These are phyloP conservation scores for Phytophthora sojae DNA, from an alignment of 352 stramenopile species.

Conservation along the genomic window DNA sequence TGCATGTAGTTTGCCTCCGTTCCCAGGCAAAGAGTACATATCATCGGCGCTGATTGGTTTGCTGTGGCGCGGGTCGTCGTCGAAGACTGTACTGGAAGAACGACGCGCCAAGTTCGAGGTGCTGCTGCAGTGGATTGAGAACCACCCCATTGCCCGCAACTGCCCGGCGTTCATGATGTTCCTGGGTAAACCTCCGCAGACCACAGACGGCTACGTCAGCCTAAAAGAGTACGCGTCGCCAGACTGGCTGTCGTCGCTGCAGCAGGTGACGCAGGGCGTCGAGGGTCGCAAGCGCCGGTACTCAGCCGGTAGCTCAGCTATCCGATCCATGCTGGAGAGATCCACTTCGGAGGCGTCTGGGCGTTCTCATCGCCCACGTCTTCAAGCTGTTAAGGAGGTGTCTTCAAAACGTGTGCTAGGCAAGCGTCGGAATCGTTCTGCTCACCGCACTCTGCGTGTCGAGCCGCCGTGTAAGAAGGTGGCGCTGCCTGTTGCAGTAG, in stretches of 20 bases:
- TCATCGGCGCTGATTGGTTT: constrained; percentile 54
- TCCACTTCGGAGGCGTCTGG: constrained; percentile 22
- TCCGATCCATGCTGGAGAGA: constrained; percentile 25
- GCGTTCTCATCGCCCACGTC: constrained; percentile 16
- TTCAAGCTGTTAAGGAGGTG: constrained; percentile 19
- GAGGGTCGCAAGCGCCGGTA: constrained; percentile 42
- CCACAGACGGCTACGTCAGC: constrained; percentile 68
- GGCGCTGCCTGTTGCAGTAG: constrained; percentile 7
- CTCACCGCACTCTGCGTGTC: constrained; percentile 6
- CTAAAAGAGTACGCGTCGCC: constrained; percentile 79
- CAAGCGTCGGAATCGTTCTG: constrained; percentile 29
- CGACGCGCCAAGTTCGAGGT: constrained; percentile 60
- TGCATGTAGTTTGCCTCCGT: constrained; percentile 39
- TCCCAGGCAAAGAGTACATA: constrained; percentile 67
- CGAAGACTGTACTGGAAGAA: constrained; percentile 57
- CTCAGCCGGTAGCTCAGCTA: constrained; percentile 40
- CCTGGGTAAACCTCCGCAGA: constrained; percentile 67
- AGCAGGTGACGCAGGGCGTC: constrained; percentile 51
- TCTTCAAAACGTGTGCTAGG: constrained; percentile 19
- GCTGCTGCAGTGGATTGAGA: constrained; percentile 69
- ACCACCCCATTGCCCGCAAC: constrained; percentile 48
- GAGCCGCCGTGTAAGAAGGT: constrained; percentile 32
- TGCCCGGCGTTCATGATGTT: constrained; percentile 54
- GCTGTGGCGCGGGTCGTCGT: constrained; percentile 58
- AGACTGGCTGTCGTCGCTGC: constrained; percentile 67